Percentiles rank a stretch among this genome's conserved stretches.
These are phyloP conservation scores for Polygonum aviculare DNA, from an alignment of 148 eudicot genomes.

Conservation along the genomic window DNA sequence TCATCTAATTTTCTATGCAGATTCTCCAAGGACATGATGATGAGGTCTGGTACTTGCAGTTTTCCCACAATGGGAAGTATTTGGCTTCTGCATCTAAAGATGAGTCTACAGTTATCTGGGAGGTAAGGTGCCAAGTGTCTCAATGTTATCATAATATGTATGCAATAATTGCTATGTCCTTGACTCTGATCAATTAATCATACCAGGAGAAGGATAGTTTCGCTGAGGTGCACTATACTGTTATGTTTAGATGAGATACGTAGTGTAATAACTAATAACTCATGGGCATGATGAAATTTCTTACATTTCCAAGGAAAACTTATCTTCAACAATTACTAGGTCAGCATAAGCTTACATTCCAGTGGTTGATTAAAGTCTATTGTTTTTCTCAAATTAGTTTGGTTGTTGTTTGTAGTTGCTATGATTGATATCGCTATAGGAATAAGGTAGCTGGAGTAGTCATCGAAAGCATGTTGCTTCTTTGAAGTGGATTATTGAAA, in stretches of 20 bases:
- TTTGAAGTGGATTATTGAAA: neutral
- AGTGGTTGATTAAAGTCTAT: neutral
- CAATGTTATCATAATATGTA: neutral
- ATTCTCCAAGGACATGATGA: constrained; percentile 51
- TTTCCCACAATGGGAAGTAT: constrained; percentile 68
- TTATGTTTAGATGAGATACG: neutral
- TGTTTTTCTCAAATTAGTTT: neutral
- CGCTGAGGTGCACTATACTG: neutral
- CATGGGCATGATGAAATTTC: neutral
- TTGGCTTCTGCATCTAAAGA: constrained; percentile 87
- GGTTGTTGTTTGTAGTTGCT: neutral
- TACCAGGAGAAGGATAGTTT: neutral
- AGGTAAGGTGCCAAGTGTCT: constrained; percentile 34
- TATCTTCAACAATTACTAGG: neutral
- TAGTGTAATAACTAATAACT: neutral
- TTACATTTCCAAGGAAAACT: neutral
- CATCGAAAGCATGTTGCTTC: neutral
- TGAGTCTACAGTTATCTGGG: constrained; percentile 67
- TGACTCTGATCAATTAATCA: neutral
- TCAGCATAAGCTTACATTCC: constrained; percentile 1
- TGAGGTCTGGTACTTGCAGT: constrained; percentile 77
- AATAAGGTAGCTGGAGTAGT: neutral
- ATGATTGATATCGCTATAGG: neutral
- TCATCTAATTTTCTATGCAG: constrained; percentile 24
- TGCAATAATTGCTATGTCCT: neutral